Conservation (phyloP, 1,284 basidiomycete species). For the Ceratobasidium sp. region DNA sequence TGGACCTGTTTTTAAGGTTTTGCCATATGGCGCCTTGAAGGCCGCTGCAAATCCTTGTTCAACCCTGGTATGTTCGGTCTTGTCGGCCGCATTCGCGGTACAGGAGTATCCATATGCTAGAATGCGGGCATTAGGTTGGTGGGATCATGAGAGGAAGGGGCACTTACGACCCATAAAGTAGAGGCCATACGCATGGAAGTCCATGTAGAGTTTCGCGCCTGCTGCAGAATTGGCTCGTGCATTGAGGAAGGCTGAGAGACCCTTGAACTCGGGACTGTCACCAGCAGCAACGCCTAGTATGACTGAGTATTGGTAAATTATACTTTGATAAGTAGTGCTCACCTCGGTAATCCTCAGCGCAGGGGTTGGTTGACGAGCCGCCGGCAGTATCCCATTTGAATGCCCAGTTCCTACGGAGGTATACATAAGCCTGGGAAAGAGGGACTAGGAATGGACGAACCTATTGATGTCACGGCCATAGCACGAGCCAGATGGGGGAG, state of each 20-base stretch:
- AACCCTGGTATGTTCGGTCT: conserved; percentile 31
- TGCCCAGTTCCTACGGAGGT: conserved; percentile 38
- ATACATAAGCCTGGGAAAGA: too few relatives aligned
- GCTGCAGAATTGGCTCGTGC: conserved; percentile 7
- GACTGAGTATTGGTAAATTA: not conserved
- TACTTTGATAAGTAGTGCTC: not conserved
- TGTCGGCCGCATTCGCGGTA: conserved; percentile 22
- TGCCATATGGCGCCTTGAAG: conserved; percentile 39
- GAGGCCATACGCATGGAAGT: conserved; percentile 35
- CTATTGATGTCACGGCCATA: conserved; percentile 37
- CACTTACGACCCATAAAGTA: conserved; percentile 30
- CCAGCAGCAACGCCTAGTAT: conserved; percentile 6
- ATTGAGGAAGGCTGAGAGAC: conserved; percentile 24
- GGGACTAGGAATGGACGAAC: too few relatives aligned
- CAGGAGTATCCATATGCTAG: conserved; percentile 27
- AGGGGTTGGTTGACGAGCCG: conserved; percentile 34
- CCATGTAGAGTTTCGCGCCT: conserved; percentile 36
- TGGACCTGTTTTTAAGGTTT: conserved; percentile 27
- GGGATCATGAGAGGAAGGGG: not conserved
- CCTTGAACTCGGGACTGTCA: conserved; percentile 36
- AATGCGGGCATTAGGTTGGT: not conserved
- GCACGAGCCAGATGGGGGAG: conserved; percentile 29
- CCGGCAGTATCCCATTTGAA: conserved; percentile 31
- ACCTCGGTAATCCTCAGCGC: conserved; percentile 33
- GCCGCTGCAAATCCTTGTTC: conserved; percentile 37